Base-by-base conservation (phyloP, 306 rosid species). In the Canavalia ensiformis region DNA sequence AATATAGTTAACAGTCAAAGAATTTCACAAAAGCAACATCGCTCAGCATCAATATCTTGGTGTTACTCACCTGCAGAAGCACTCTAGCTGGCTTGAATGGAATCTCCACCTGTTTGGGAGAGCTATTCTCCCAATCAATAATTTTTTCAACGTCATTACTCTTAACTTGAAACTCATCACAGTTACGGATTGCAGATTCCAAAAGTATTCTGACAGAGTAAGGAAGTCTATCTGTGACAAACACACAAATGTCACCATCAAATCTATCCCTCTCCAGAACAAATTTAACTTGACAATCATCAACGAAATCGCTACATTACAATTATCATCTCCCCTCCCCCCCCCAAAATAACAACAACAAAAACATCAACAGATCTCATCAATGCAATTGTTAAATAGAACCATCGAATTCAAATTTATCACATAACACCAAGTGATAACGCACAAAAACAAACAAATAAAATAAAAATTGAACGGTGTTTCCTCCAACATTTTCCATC, bases 11-110 rank as follows among this genome's bases (percentile, higher is more conserved):
- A 72, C 65, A 72, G 30, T 57, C 72, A 58, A 65, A 56, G 28
- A 49, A 29, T 29, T 56, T 18, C 28, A 49, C 8, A 30, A 1
- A 30, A 66, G 37, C 76, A 77, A 28, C 1, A 82, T 12, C 1
- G 2, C 8, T 39, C 73, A 35, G 9, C 33, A 74, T 64, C 62
- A 73, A 63, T 2, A 25, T 64, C 77, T 25, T 11, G 37, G 29
- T 4, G 10, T 56, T 41, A 79, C 87, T 78, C 68, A 92, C 99
- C 99, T 95, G 98, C 55, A 95, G 88, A 80, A 95, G 94, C 82
- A 95, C 99, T 84, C 99, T 90, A 50, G 98, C 98, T 5, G 97
- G 97, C 86, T 95, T 95, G 86, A 95, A 95, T 18, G 98, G 98
- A 68, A 95, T 95, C 85, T 95, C 98, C 75, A 92, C 98, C 87